phyloP scores from a whole-genome alignment of 306 rosid genomes.

The Styphnolobium japonicum region DNA sequence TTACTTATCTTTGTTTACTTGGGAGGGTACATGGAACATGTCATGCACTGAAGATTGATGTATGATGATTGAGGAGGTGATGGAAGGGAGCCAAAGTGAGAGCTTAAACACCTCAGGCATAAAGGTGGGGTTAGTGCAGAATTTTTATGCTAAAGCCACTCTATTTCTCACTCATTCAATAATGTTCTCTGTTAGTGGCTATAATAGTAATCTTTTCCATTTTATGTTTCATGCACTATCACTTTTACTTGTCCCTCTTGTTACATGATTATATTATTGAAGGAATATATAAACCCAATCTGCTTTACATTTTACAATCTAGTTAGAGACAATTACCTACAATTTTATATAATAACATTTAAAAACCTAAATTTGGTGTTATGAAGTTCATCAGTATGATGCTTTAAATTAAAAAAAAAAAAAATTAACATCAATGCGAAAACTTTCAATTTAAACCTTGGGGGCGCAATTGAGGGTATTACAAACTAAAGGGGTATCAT shows the following conservation, averaged over 20 bases:
- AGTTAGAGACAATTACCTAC: not conserved
- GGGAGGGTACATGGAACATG: conserved; percentile 32
- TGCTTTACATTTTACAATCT: not conserved
- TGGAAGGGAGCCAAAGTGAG: conserved; percentile 16
- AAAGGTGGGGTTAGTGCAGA: conserved; percentile 19
- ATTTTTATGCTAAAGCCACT: conserved; percentile 28
- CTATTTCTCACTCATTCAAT: conserved; percentile 10
- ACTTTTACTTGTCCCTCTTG: not conserved
- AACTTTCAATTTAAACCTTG: not conserved
- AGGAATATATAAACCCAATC: not conserved
- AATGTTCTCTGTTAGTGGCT: conserved; percentile 14
- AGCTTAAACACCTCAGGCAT: conserved; percentile 35
- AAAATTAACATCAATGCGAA: not conserved
- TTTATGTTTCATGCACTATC: conserved; percentile 4
- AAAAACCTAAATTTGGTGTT: not conserved
- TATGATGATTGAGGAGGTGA: conserved; percentile 27
- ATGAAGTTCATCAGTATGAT: not conserved
- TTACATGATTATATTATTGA: not conserved
- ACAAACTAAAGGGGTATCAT: not conserved
- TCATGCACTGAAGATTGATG: conserved; percentile 20
- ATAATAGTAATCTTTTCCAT: not conserved
- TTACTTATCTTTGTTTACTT: conserved; percentile 28
- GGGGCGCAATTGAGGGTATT: not conserved
- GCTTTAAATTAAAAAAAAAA: not conserved
- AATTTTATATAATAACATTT: not conserved